Evolutionary conservation across 495 filamentous ascomycete species (phyloP).

Genomic region (Neurospora africana): DNA sequence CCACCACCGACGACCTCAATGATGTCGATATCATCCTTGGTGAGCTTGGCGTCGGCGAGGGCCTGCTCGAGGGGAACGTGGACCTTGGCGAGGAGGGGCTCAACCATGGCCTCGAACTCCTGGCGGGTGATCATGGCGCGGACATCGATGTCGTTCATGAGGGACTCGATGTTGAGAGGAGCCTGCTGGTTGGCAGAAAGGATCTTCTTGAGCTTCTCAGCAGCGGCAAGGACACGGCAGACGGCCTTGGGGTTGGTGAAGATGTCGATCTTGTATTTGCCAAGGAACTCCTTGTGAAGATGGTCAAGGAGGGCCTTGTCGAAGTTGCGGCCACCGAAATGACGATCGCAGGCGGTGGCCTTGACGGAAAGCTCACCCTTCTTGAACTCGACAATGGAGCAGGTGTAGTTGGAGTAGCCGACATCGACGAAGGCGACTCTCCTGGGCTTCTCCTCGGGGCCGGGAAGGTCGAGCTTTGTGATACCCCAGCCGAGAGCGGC

Average conservation of each 20-base stretch:
- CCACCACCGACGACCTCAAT: slow-evolving; percentile 92
- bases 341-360: slow-evolving; percentile 85
- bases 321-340: slow-evolving; percentile 96
- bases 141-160: slow-evolving; percentile 97
- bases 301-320: slow-evolving; percentile 91
- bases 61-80: slow-evolving; percentile 75
- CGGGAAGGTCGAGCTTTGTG: slow-evolving; percentile 87
- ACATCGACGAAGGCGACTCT: slow-evolving; percentile 92
- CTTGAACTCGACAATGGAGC: slow-evolving; percentile 88
- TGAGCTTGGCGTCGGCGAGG: slow-evolving; percentile 82
- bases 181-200: slow-evolving; percentile 90
- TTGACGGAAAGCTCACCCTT: slow-evolving; percentile 95
- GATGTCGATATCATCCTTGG: slow-evolving; percentile 80
- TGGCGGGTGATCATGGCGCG: slow-evolving; percentile 82
- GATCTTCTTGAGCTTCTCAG: slow-evolving; percentile 98
- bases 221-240: slow-evolving; percentile 72
- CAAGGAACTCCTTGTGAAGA: slow-evolving; percentile 88
- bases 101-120: slow-evolving; percentile 82
- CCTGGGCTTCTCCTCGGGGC: slow-evolving; percentile 82
- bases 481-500: slow-evolving; percentile 95
- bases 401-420: slow-evolving; percentile 90
- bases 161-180: slow-evolving; percentile 93
- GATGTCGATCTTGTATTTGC: slow-evolving; percentile 88
- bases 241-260: slow-evolving; percentile 77
- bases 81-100: slow-evolving; percentile 70